Evolutionary conservation across 495 filamentous ascomycete species (phyloP).

Genomic region (Lophium mytilinum): DNA sequence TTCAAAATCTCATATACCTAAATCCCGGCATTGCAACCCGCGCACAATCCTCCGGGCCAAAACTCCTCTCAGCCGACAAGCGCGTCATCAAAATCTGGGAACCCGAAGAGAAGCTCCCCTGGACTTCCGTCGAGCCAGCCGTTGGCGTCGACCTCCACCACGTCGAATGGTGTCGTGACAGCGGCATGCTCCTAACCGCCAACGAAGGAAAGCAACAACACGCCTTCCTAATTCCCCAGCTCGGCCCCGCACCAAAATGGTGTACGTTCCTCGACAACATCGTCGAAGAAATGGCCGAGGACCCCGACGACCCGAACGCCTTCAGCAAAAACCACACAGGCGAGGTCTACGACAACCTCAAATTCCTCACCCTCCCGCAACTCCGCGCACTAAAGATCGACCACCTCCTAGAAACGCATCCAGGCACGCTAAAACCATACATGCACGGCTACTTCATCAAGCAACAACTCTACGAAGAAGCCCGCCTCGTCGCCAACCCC

Average conservation of each 20-base stretch:
- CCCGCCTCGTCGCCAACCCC: slow-evolving; percentile 82
- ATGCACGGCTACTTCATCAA: slow-evolving; percentile 99
- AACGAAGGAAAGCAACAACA: slow-evolving; percentile 92
- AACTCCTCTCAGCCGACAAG: slow-evolving; percentile 87
- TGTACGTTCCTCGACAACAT: slow-evolving; percentile 94
- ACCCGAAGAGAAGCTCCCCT: slow-evolving; percentile 66
- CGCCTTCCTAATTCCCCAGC: slow-evolving; percentile 89
- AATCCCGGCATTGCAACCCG: slow-evolving; percentile 59
- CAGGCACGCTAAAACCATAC: slow-evolving; percentile 79
- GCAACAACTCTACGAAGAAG: slow-evolving; percentile 87
- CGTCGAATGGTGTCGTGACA: slow-evolving; percentile 79
- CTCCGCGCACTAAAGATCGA: slow-evolving; percentile 71
- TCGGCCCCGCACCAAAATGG: slow-evolving; percentile 89
- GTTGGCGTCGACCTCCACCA: slow-evolving; percentile 94
- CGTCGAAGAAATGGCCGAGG: slow-evolving; percentile 96
- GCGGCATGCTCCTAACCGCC: slow-evolving; percentile 87
- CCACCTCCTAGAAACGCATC: slow-evolving; percentile 71
- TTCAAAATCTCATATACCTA: slow-evolving; percentile 83
- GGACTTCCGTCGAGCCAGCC: slow-evolving; percentile 90
- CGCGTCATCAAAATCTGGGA: slow-evolving; percentile 97
- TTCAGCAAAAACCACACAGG: slow-evolving; percentile 42
- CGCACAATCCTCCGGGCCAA: slow-evolving; percentile 58
- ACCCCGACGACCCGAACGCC: slow-evolving; percentile 58
- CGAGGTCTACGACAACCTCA: slow-evolving; percentile 95
- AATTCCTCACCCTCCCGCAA: slow-evolving; percentile 85